These are phyloP conservation scores for Cyberlindnera suaveolens DNA, from an alignment of 805 yeast species.

Conservation along the genomic window DNA sequence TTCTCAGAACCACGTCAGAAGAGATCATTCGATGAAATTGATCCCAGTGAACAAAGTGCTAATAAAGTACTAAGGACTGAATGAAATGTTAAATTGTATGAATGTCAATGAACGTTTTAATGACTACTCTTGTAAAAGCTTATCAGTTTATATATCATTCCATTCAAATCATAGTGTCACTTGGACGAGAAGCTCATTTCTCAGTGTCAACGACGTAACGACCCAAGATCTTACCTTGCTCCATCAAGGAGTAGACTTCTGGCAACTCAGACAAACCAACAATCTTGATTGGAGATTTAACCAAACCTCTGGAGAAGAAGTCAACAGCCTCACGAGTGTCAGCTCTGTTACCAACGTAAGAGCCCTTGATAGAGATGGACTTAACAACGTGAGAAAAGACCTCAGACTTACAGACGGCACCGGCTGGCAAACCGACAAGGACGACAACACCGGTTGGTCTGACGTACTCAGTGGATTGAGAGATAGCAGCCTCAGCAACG, in stretches of 20 bases:
- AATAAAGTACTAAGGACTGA: constrained; percentile 6
- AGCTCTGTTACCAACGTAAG: constrained; percentile 85
- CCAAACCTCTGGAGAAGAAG: constrained; percentile 66
- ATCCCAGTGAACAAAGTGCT: not conserved
- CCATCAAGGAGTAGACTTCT: constrained; percentile 69
- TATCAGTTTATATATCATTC: no score
- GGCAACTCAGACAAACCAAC: constrained; percentile 71
- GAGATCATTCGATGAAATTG: constrained; percentile 10
- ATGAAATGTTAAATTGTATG: not conserved
- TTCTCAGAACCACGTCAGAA: constrained; percentile 8
- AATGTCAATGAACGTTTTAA: not conserved
- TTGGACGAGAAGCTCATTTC: constrained; percentile 85
- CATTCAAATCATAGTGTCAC: constrained; percentile 87
- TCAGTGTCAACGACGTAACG: constrained; percentile 81
- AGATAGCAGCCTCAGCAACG: constrained; percentile 62
- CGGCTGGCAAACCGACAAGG: constrained; percentile 74
- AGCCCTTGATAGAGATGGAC: constrained; percentile 68
- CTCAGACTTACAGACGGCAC: constrained; percentile 62
- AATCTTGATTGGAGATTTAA: constrained; percentile 66
- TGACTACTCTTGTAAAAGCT: no score
- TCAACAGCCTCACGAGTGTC: constrained; percentile 79
- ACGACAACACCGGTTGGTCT: constrained; percentile 68
- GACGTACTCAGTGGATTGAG: constrained; percentile 52
- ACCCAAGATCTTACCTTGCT: constrained; percentile 78
- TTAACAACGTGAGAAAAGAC: constrained; percentile 72